These are phyloP conservation scores for Talaromyces islandicus DNA, from an alignment of 2,329 filamentous ascomycete species.

Conservation along the genomic window DNA sequence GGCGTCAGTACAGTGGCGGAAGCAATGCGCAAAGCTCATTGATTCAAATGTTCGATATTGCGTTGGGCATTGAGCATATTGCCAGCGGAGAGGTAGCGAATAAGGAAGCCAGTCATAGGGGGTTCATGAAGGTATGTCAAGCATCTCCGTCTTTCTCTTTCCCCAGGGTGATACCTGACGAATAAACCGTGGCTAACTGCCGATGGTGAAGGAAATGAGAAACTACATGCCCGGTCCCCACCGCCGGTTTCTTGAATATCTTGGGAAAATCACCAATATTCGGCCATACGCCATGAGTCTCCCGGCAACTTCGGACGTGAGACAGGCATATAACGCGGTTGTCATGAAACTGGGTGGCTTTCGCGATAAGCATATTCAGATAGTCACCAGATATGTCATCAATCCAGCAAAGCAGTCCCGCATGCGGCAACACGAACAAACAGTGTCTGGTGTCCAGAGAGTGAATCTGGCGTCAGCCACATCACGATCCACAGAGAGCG, in stretches of 20 bases:
- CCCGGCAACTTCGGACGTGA: slow-evolving; percentile 27
- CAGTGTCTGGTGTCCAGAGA: slow-evolving; percentile 11
- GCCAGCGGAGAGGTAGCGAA: slow-evolving; percentile 28
- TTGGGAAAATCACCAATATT: slow-evolving; percentile 42
- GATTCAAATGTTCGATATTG: slow-evolving; percentile 50
- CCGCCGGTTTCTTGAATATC: slow-evolving; percentile 43
- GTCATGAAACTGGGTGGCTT: slow-evolving; percentile 42
- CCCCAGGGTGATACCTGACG: neutral
- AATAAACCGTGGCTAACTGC: neutral
- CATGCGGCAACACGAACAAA: slow-evolving; percentile 1
- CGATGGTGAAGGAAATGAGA: slow-evolving; percentile 41
- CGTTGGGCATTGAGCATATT: slow-evolving; percentile 45
- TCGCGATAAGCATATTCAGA: slow-evolving; percentile 47
- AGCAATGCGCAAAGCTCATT: slow-evolving; percentile 52
- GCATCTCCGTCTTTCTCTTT: neutral
- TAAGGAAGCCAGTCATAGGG: slow-evolving; percentile 19
- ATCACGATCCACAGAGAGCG: neutral
- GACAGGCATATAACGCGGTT: slow-evolving; percentile 42
- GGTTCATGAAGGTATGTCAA: slow-evolving; percentile 22
- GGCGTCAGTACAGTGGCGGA: slow-evolving; percentile 48
- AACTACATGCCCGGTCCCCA: slow-evolving; percentile 51
- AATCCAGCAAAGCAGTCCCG: slow-evolving; percentile 30
- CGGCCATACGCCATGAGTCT: slow-evolving; percentile 37
- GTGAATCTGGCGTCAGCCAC: slow-evolving; percentile 40
- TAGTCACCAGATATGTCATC: slow-evolving; percentile 50